Conservation (phyloP, 73 alveolate species). For the Diophrys appendiculata region DNA sequence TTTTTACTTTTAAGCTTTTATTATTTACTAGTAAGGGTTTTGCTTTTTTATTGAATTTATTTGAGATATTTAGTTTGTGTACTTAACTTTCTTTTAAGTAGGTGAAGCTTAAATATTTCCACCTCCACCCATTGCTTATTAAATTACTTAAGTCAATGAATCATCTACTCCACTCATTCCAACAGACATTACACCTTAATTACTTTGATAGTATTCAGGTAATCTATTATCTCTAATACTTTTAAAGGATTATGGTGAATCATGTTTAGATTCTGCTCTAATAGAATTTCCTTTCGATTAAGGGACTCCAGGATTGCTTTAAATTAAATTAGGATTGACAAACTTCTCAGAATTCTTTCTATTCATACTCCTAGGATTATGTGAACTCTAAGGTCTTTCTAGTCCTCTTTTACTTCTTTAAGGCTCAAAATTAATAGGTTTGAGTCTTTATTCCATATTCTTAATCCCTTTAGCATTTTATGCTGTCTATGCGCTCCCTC, state of each 20-base stretch:
- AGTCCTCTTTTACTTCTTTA: neutral
- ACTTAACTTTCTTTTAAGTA: neutral
- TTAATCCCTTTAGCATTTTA: neutral
- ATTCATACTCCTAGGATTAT: neutral
- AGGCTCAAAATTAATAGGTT: neutral
- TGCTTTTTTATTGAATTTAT: neutral
- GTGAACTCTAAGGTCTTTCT: neutral
- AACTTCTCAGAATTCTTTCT: neutral
- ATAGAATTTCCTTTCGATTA: neutral
- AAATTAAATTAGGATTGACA: no score
- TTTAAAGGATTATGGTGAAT: neutral
- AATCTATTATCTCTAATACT: neutral
- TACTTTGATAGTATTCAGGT: neutral
- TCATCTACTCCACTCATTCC: neutral
- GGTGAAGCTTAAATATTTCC: neutral
- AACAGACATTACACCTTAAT: neutral
- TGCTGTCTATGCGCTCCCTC: neutral
- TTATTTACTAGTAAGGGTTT: neutral
- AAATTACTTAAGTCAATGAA: neutral
- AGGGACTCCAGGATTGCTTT: no score
- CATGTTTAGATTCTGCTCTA: neutral
- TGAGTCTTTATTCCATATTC: neutral
- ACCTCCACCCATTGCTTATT: neutral
- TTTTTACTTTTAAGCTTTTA: neutral
- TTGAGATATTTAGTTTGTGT: neutral